Base-by-base conservation (phyloP, 2,329 filamentous ascomycete genomes). In the Pleoardoris graminearum region DNA sequence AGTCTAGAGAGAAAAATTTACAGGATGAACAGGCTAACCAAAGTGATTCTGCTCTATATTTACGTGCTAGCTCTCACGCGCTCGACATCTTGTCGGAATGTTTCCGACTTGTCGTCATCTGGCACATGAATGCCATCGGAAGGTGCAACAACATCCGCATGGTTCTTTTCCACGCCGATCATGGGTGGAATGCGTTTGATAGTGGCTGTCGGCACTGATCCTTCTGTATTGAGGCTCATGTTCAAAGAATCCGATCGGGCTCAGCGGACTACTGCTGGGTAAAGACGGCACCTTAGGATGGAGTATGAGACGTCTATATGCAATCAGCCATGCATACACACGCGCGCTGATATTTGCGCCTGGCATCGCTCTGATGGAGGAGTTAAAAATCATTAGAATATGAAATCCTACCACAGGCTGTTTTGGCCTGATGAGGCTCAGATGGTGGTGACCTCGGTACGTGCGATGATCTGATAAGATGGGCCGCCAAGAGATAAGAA, bases 11-110 rank as follows among this genome's bases (percentile, higher is more conserved):
- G 16, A 12, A 8, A 6, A 8, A 58, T 71, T 58, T 57, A 77
- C 74, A 73, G 63, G 37, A 67, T 59, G 49, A 75, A 76, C 53
- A 73, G 73, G 33, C 57, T 52, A n/a, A 70, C 66, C 14, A 77
- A 59, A 1, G 70, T 68, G 41, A 64, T 63, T 53, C 68, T 73
- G 42, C 60, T 65, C 76, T 75, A 78, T 3, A 74, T 69, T 14
- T 69, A 60, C 0, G 75, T 76, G 22, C 75, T 72, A 22, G 76
- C 75, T 50, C 76, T 67, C 12, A 70, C 68, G 25, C 70, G 66
- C 59, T 75, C 66, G 1, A 77, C 69, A 53, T 75, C 76, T 25
- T 67, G 54, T 30, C 76, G 70, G 42, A 68, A 72, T 3, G 67
- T 60, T 14, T 66, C 59, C n/a, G 65, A 66, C 22, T 65, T 59